Evolutionary conservation across 495 filamentous ascomycete genomes (phyloP), one percentile per base, ranked within the genome.

Genomic region (Amniculicola lignicola): DNA sequence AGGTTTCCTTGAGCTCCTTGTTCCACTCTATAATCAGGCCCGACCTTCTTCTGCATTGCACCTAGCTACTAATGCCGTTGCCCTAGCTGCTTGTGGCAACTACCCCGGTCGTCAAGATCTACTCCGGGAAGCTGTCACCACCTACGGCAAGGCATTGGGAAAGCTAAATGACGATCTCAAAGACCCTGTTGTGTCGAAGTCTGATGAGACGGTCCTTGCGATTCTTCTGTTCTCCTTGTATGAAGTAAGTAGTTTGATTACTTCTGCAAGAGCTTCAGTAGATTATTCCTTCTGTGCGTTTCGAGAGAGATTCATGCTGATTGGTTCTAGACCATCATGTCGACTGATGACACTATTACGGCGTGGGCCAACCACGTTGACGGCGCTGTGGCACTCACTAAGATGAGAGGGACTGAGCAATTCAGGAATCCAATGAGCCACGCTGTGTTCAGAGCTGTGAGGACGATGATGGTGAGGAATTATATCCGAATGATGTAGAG

Each of bases 181-280:
- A 44, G 62, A 68, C 38, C 63, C 65, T 12, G 41, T 35, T 2
- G 33, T 46, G 18, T 48, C 63, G 5, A 68, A 56, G 43, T 57
- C 65, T 3, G 61, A 70, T 48, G 63, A 62, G 35, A 66, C 49
- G 19, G 37, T 70, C 1, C 43, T 68, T 43, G 46, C 67, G 14
- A 57, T 63, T 14, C 48, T 70, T 12, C 33, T 70, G 36, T 66
- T 67, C 37, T 63, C 60, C n/a, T 51, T 70, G 22, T 70, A 64
- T 41, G 67, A 70, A 62, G 67, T 70, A 58, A 44, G 54, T 46
- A 27, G 24, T 21, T 31, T 21, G 37, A 39, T 51, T 57, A 46
- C 48, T 57, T 57, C 54, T 29, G 45, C 36, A 57, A 57, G 53
- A 24, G 39, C 25, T 24, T 46, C 44, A 31, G 44, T 57, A 50